Evolutionary conservation across 805 yeast genomes (phyloP), one percentile per base, ranked within the genome.

Genomic region (Cyberlindnera subsufficiens): DNA sequence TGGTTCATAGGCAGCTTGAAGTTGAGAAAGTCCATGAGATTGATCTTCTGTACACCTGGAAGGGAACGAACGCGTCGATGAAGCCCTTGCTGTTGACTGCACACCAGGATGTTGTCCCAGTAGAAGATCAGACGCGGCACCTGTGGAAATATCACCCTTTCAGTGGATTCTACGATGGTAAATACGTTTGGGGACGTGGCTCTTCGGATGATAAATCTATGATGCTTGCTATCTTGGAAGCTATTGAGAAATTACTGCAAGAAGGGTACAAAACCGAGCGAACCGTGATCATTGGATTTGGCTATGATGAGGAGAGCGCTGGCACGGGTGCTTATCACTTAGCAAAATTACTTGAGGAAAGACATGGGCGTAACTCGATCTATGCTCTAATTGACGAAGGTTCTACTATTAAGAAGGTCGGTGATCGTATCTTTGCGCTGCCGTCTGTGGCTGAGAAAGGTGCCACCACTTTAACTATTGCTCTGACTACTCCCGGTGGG

Each of bases 61-160:
- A 71, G 44, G 95, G 95, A 11, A 58, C 73, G 3, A 56, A 74
- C 34, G 20, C 53, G 1, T 44, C 56, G 2, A 63, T 80, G 52
- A 78, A 81, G 56, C 96, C 96, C 6, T 52, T 81, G 18, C 52
- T 87, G 61, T 65, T 85, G 38, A 74, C 82, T 61, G 90, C 93
- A 3, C 96, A 87, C 59, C 86, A 81, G 58, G 96, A 87, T 56
- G 87, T 82, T 4, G 96, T 87, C 15, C 95, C 95, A 0, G 84
- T 84, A 5, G 83, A 78, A 55, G 55, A 59, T n/a, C 75, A 70
- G 17, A 78, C 88, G 1, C 60, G 69, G 34, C 66, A 63, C 22
- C 64, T 73, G 39, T 87, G 96, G 95, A 66, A 64, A 1, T 69
- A 75, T 53, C 80, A 79, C 6, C 95, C 96, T 3, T 84, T 78